These are phyloP conservation scores for Cryphonectria radicalis DNA, from an alignment of 2,329 filamentous ascomycete genomes.

Conservation along the genomic window DNA sequence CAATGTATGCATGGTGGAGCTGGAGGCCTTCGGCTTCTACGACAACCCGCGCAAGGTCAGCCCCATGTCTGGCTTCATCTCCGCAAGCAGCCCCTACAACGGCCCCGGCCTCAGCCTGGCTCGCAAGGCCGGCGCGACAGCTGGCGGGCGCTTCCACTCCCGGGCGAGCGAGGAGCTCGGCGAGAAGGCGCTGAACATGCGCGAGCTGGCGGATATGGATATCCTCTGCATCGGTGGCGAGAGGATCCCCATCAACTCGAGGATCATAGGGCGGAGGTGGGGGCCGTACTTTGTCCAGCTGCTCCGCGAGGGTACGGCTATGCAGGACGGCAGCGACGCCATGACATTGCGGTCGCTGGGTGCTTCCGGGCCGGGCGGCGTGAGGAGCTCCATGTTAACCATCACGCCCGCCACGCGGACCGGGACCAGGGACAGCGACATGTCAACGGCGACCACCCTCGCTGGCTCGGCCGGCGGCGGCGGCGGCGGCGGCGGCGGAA, in stretches of 20 bases:
- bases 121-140: conserved; percentile 66
- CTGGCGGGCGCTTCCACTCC: conserved; percentile 76
- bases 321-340: conserved; percentile 73
- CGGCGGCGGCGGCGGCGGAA: conserved; percentile 34
- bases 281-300: conserved; percentile 95
- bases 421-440: conserved; percentile 50
- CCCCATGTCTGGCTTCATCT: conserved; percentile 82
- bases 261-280: conserved; percentile 86
- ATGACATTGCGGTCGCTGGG: conserved; percentile 69
- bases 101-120: conserved; percentile 60
- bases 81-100: conserved; percentile 74
- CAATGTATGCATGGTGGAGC: conserved; percentile 94
- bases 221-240: conserved; percentile 90
- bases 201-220: conserved; percentile 96
- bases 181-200: conserved; percentile 74
- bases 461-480: conserved; percentile 40
- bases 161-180: conserved; percentile 84
- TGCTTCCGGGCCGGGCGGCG: conserved; percentile 56
- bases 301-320: conserved; percentile 77
- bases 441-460: conserved; percentile 41
- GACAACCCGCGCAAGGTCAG: conserved; percentile 84
- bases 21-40: conserved; percentile 96
- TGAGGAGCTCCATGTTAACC: conserved; percentile 81
- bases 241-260: conserved; percentile 90
- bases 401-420: conserved; percentile 60